Conservation (phyloP, 2,329 filamentous ascomycete species). For the Colletotrichum cuscutae region DNA sequence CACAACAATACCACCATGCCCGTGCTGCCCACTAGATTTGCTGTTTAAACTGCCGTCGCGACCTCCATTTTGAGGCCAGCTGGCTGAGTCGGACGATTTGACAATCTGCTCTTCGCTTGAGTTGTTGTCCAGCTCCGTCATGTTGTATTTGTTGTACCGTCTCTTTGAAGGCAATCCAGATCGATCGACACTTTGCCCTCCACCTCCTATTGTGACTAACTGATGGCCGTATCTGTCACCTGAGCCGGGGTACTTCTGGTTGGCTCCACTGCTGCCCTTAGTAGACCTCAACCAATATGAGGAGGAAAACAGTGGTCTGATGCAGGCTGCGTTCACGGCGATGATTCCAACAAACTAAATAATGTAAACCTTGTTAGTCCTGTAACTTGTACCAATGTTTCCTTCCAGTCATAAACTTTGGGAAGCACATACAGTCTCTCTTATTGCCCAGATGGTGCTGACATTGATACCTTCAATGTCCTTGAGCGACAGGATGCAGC, state of each 20-base stretch:
- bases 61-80: neutral
- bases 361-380: neutral
- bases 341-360: conserved; percentile 54
- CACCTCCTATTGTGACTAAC: conserved; percentile 40
- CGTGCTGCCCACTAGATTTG: conserved; percentile 9
- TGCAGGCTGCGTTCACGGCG: conserved; percentile 52
- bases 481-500: conserved; percentile 50
- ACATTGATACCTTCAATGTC: conserved; percentile 49
- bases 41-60: neutral
- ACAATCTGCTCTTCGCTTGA: conserved; percentile 47
- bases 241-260: conserved; percentile 38
- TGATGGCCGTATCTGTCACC: conserved; percentile 40
- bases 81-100: conserved; percentile 28
- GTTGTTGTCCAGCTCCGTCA: conserved; percentile 41
- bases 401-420: neutral
- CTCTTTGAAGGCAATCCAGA: conserved; percentile 11
- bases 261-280: conserved; percentile 42
- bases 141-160: conserved; percentile 28
- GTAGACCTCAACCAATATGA: conserved; percentile 46
- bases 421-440: conserved; percentile 48
- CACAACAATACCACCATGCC: conserved; percentile 18
- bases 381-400: neutral
- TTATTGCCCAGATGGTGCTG: conserved; percentile 54
- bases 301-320: conserved; percentile 51
- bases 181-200: conserved; percentile 29